Percentiles rank a stretch among this genome's conserved stretches.
Conservation (phyloP, 768 basidiomycete genomes). For the Macrolepiota albuminosa region DNA sequence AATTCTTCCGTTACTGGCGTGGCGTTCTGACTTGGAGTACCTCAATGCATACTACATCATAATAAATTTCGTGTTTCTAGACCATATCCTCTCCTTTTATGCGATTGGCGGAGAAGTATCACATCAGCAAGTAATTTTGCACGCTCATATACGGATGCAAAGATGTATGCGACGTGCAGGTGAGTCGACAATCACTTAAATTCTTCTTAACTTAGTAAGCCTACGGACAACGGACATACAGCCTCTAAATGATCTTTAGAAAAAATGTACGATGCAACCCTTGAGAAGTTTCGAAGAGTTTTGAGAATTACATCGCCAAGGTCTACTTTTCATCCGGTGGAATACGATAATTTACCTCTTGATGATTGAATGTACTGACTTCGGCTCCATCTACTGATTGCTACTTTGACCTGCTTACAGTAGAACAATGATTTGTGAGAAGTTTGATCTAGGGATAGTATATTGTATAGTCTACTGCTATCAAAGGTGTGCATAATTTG, state of each 20-base stretch:
- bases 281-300: background rate
- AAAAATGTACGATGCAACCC: background rate
- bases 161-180: background rate
- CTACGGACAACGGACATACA: background rate
- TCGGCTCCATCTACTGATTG: background rate
- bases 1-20: no score
- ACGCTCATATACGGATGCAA: background rate
- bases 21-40: no score
- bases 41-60: no score
- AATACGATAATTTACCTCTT: no score
- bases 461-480: no score
- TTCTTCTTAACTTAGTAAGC: no score
- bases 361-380: background rate
- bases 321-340: background rate
- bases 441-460: no score
- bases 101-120: no score
- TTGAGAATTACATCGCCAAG: background rate
- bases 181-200: no score
- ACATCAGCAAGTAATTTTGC: no score
- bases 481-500: background rate
- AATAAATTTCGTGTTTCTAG: no score
- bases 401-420: background rate
- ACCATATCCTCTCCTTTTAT: no score
- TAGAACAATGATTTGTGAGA: background rate
- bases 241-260: background rate